Conservation (phyloP, 176 grass and related monocot species). For the bread wheat (Triticum aestivum) region DNA sequence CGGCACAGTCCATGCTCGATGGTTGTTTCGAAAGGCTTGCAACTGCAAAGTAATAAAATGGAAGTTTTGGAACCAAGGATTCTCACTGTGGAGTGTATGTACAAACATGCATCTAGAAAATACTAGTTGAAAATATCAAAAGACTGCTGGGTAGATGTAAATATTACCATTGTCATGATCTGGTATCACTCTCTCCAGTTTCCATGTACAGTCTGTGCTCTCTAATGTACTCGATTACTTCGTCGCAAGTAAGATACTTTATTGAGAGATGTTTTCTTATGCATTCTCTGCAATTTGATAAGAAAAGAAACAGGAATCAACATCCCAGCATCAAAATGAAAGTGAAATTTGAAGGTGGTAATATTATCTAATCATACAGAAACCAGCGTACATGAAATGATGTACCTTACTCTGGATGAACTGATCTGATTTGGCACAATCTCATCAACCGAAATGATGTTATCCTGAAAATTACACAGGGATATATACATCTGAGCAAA, state of each 20-base stretch:
- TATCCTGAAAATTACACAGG: slow-evolving; percentile 54
- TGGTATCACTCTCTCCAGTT: neutral
- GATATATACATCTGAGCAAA: neutral
- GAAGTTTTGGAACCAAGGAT: neutral
- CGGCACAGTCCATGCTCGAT: neutral
- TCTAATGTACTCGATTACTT: slow-evolving; percentile 76
- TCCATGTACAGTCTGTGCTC: slow-evolving; percentile 56
- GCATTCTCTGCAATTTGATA: slow-evolving; percentile 46
- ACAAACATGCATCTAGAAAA: neutral
- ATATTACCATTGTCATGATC: neutral
- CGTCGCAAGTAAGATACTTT: slow-evolving; percentile 79
- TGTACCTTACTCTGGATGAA: slow-evolving; percentile 89
- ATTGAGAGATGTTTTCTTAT: slow-evolving; percentile 56
- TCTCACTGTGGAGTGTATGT: neutral
- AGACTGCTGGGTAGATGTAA: neutral
- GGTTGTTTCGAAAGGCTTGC: neutral
- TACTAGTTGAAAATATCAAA: neutral
- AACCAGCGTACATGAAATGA: neutral
- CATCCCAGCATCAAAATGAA: neutral
- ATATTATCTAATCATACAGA: neutral
- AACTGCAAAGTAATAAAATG: neutral
- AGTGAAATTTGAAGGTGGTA: neutral
- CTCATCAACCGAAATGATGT: slow-evolving; percentile 76
- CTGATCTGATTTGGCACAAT: slow-evolving; percentile 93
- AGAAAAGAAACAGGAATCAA: neutral